Conservation (phyloP, 768 basidiomycete species). For the Mrakia hoshinonis region DNA sequence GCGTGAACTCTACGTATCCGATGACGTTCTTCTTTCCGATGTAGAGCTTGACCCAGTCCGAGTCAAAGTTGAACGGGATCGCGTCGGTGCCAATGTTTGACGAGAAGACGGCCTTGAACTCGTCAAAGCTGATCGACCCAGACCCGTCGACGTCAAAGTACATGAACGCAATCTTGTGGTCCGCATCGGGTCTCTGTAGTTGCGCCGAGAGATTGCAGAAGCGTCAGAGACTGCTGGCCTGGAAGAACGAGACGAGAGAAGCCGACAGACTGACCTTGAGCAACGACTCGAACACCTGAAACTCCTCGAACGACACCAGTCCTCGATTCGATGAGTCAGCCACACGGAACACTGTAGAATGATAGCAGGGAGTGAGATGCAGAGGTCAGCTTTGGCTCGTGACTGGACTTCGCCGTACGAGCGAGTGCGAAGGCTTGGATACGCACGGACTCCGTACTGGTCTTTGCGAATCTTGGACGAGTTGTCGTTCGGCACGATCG, state of each 20-base stretch:
- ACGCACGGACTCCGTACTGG: constrained; percentile 77
- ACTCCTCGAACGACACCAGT: constrained; percentile 72
- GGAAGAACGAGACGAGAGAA: not conserved
- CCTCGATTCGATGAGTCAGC: constrained; percentile 38
- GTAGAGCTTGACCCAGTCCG: constrained; percentile 94
- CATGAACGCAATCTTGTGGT: constrained; percentile 93
- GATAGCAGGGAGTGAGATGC: not conserved
- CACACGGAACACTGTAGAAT: constrained; percentile 38
- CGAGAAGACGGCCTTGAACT: constrained; percentile 85
- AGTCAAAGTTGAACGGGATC: constrained; percentile 83
- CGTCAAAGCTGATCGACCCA: constrained; percentile 86
- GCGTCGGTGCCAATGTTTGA: constrained; percentile 65
- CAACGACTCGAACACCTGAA: constrained; percentile 79
- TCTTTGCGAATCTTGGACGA: constrained; percentile 70
- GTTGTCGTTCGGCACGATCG: constrained; percentile 81
- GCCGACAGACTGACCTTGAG: constrained; percentile 18
- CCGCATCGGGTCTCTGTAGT: constrained; percentile 67
- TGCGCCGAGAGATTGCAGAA: not conserved
- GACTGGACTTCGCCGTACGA: not conserved
- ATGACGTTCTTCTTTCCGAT: constrained; percentile 87
- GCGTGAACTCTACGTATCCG: constrained; percentile 96
- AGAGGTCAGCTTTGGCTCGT: not conserved
- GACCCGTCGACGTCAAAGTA: constrained; percentile 90
- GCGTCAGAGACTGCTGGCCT: not conserved
- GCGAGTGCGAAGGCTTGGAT: constrained; percentile 39